Evolutionary conservation across 2,329 filamentous ascomycete genomes (phyloP).

Genomic region (Fusarium floridanum): DNA sequence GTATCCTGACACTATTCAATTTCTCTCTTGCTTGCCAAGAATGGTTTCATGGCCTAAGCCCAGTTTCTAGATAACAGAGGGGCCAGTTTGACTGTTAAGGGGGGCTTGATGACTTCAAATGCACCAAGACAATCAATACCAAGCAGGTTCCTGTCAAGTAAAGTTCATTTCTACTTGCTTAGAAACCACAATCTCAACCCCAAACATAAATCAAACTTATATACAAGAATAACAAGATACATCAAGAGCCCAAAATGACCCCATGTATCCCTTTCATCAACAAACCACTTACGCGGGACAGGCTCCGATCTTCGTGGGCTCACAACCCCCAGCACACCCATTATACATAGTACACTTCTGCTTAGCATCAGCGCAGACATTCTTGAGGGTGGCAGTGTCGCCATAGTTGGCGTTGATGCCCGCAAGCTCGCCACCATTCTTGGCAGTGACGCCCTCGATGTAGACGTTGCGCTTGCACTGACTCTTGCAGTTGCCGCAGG

Average conservation of each 20-base stretch:
- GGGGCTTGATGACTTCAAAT: not conserved
- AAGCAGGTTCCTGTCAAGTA: not conserved
- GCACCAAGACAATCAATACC: not conserved
- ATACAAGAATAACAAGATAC: conserved; percentile 7
- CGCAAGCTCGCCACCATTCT: conserved; percentile 35
- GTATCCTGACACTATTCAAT: not conserved
- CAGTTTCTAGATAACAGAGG: not conserved
- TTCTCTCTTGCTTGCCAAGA: not conserved
- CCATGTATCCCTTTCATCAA: not conserved
- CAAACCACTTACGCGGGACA: conserved; percentile 38
- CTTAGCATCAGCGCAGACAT: conserved; percentile 43
- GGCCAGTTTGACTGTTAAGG: not conserved
- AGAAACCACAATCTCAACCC: not conserved
- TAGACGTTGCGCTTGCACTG: conserved; percentile 33
- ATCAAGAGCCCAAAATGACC: not conserved
- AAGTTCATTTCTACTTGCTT: not conserved
- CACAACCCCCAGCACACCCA: conserved; percentile 45
- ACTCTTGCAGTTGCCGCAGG: conserved; percentile 54
- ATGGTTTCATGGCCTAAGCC: not conserved
- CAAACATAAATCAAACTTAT: not conserved
- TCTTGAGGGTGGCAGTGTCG: conserved; percentile 33
- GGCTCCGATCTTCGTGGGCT: conserved; percentile 45
- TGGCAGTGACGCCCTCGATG: conserved; percentile 27
- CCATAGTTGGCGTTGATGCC: conserved; percentile 38
- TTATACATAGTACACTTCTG: conserved; percentile 42